Percentiles rank a stretch among this genome's conserved stretches.
These are phyloP conservation scores for Xylariaceae sp. DNA, from an alignment of 2,329 filamentous ascomycete genomes.

Conservation along the genomic window DNA sequence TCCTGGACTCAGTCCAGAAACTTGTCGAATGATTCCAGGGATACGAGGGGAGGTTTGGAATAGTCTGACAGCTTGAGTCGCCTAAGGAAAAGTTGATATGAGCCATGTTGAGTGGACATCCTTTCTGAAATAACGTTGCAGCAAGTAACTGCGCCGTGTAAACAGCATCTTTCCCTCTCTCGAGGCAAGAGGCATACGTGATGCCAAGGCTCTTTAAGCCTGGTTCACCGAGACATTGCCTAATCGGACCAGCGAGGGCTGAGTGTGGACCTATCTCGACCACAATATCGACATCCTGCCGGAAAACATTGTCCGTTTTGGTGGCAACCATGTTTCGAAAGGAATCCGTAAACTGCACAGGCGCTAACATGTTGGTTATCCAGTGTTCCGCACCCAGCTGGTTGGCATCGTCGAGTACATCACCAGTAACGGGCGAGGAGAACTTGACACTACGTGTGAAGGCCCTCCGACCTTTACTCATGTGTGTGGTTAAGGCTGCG, in stretches of 20 bases:
- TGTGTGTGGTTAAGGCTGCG: neutral
- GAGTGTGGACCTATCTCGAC: conserved; percentile 41
- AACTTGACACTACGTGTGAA: conserved; percentile 3
- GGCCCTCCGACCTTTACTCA: neutral
- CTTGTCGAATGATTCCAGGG: conserved; percentile 27
- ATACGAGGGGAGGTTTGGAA: conserved; percentile 26
- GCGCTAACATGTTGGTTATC: conserved; percentile 33
- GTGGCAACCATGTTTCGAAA: conserved; percentile 27
- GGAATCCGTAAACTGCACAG: conserved; percentile 35
- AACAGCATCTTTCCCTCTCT: conserved; percentile 25
- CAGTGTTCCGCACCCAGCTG: conserved; percentile 2
- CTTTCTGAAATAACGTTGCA: conserved; percentile 9
- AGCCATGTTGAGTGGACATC: conserved; percentile 12
- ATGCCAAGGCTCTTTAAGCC: conserved; percentile 4
- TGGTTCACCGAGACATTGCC: conserved; percentile 22
- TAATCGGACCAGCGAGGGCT: conserved; percentile 42
- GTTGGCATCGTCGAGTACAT: neutral
- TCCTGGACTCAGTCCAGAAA: conserved; percentile 26
- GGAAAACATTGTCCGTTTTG: neutral
- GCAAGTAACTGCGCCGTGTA: conserved; percentile 5
- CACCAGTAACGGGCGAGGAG: conserved; percentile 19
- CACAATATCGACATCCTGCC: conserved; percentile 5
- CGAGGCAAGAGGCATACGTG: conserved; percentile 22
- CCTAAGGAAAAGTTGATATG: conserved; percentile 16
- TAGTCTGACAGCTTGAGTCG: neutral